These are phyloP conservation scores for Leucocoprinus birnbaumii DNA, from an alignment of 768 basidiomycete genomes.

Conservation along the genomic window DNA sequence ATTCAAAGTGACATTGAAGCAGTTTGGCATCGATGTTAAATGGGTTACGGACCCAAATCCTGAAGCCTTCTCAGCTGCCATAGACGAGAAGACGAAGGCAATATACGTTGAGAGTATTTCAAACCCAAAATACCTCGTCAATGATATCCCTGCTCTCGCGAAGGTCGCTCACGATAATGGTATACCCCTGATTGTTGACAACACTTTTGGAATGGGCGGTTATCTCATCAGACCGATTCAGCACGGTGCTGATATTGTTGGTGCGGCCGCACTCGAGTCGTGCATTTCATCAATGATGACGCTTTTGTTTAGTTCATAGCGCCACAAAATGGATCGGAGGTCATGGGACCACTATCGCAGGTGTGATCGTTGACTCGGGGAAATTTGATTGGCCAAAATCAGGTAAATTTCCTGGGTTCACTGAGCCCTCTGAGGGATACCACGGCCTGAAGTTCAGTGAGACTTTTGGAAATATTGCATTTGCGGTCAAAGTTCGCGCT, in stretches of 20 bases:
- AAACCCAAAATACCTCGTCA: conserved; percentile 71
- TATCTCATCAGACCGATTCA: conserved; percentile 71
- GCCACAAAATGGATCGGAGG: conserved; percentile 87
- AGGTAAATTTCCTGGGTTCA: conserved; percentile 73
- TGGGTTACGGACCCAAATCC: conserved; percentile 59
- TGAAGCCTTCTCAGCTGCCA: conserved; percentile 57
- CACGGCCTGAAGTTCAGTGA: conserved; percentile 69
- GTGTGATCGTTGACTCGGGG: conserved; percentile 68
- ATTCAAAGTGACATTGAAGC: conserved; percentile 72
- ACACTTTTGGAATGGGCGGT: conserved; percentile 76
- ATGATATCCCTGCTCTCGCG: conserved; percentile 65
- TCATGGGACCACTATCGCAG: conserved; percentile 78
- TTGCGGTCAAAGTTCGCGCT: conserved; percentile 61
- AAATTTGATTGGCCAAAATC: conserved; percentile 74
- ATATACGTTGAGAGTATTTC: conserved; percentile 76
- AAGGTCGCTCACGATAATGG: conserved; percentile 71
- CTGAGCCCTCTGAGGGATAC: conserved; percentile 72
- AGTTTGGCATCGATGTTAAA: conserved; percentile 61
- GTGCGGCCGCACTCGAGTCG: conserved; percentile 29
- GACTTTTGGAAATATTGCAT: conserved; percentile 62
- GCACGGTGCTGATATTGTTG: conserved; percentile 75
- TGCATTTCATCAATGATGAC: not conserved
- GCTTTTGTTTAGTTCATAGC: conserved; percentile 48
- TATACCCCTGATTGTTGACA: conserved; percentile 80
- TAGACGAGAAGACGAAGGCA: conserved; percentile 77